Conservation (phyloP, 176 grass and related monocot genomes). For the Canna indica region DNA sequence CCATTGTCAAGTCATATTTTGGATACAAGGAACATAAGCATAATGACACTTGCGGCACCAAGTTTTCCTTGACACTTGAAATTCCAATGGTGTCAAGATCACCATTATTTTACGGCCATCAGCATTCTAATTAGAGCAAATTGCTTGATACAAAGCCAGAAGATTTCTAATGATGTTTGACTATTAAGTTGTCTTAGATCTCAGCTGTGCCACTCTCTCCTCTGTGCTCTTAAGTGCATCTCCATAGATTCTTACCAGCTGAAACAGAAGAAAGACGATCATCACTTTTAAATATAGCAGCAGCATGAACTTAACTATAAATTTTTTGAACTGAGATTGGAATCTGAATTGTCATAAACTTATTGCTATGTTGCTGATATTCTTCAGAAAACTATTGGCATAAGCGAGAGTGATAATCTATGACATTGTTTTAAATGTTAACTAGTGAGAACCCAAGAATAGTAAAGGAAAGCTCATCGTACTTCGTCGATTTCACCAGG, state of each 20-base stretch:
- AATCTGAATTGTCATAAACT: too few species aligned
- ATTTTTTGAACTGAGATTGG: too few species aligned
- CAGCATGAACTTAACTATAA: too few species aligned
- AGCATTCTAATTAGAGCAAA: too few species aligned
- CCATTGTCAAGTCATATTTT: too few species aligned
- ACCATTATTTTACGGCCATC: too few species aligned
- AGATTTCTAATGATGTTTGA: not conserved
- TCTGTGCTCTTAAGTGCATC: slow-evolving; percentile 67
- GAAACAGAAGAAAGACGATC: slow-evolving; percentile 3
- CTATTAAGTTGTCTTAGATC: slow-evolving; percentile 32
- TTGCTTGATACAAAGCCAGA: not conserved
- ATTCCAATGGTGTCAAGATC: too few species aligned
- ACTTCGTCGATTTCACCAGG: slow-evolving; percentile 66
- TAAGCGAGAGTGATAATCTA: not conserved
- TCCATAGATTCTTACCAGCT: slow-evolving; percentile 77
- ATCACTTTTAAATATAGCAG: not conserved
- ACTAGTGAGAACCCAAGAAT: not conserved
- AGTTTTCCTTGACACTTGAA: too few species aligned
- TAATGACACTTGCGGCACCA: too few species aligned
- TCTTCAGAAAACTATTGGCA: not conserved
- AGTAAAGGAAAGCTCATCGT: not conserved
- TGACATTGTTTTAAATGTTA: not conserved
- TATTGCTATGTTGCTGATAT: not conserved
- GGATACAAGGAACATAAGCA: too few species aligned
- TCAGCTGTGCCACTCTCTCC: slow-evolving; percentile 53